These are phyloP conservation scores for Globisporangium rhizosaccharum DNA, from an alignment of 352 stramenopile species.

Conservation along the genomic window DNA sequence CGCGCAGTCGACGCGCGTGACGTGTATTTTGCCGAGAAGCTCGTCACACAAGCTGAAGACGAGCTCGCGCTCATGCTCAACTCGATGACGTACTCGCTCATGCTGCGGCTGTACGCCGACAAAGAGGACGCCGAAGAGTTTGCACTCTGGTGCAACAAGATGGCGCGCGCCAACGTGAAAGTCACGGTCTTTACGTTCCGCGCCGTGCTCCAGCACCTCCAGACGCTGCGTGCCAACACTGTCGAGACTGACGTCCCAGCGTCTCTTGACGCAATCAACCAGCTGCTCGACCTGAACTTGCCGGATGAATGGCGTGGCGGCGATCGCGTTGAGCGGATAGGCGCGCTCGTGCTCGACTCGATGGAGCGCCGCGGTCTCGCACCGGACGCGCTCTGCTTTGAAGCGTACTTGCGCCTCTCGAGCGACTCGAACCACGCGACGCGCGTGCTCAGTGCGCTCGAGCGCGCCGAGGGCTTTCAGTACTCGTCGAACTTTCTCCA, in stretches of 20 bases:
- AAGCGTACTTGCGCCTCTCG: slow-evolving; percentile 39
- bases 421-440: slow-evolving; percentile 26
- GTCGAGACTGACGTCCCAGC: slow-evolving; percentile 6
- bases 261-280: slow-evolving; percentile 23
- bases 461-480: slow-evolving; percentile 22
- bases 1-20: slow-evolving; percentile 52
- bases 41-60: slow-evolving; percentile 34
- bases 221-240: slow-evolving; percentile 17
- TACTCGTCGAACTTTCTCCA: slow-evolving; percentile 47
- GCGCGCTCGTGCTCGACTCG: slow-evolving; percentile 22
- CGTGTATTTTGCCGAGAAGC: slow-evolving; percentile 39
- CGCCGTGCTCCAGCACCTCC: slow-evolving; percentile 44
- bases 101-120: slow-evolving; percentile 56
- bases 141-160: slow-evolving; percentile 37
- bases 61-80: slow-evolving; percentile 41
- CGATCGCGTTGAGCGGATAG: slow-evolving; percentile 17
- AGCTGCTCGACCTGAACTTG: slow-evolving; percentile 21
- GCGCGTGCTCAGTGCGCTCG: slow-evolving; percentile 31
- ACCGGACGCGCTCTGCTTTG: slow-evolving; percentile 36
- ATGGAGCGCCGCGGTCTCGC: slow-evolving; percentile 25
- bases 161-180: slow-evolving; percentile 35
- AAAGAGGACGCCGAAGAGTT: slow-evolving; percentile 42
- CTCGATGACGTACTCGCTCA: slow-evolving; percentile 70
- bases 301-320: background rate
- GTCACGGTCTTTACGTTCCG: slow-evolving; percentile 49